These are phyloP conservation scores for Eutrema salsugineum DNA, from an alignment of 441 rosid species.

Conservation along the genomic window DNA sequence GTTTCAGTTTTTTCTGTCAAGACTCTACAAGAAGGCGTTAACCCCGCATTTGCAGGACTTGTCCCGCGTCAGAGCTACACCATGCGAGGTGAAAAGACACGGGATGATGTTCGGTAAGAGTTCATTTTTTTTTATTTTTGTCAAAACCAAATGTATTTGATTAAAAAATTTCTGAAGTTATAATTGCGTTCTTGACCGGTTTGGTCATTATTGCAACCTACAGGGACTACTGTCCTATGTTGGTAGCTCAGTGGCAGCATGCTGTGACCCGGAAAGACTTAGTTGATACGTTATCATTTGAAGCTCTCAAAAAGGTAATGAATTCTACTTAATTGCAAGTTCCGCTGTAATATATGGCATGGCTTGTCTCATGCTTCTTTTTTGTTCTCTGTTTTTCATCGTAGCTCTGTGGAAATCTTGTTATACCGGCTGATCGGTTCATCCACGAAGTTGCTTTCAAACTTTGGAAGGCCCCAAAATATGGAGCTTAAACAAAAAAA, in stretches of 20 bases:
- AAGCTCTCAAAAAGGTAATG: slow-evolving; percentile 71
- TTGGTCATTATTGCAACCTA: slow-evolving; percentile 21
- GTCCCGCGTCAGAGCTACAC: slow-evolving; percentile 79
- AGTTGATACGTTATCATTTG: slow-evolving; percentile 56
- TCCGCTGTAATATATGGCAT: background rate
- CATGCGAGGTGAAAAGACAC: slow-evolving; percentile 65
- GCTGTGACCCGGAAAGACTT: slow-evolving; percentile 79
- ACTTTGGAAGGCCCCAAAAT: slow-evolving; percentile 97
- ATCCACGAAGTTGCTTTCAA: slow-evolving; percentile 93
- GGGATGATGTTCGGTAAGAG: slow-evolving; percentile 69
- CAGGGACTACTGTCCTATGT: slow-evolving; percentile 84
- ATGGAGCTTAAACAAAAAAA: slow-evolving; percentile 66
- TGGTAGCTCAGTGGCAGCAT: slow-evolving; percentile 85
- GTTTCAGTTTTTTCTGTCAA: slow-evolving; percentile 36
- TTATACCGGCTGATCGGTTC: slow-evolving; percentile 84
- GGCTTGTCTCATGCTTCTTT: background rate
- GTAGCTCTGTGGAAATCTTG: slow-evolving; percentile 75
- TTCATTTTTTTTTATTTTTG: background rate
- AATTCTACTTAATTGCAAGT: background rate
- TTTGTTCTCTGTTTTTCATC: background rate
- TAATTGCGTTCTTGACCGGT: slow-evolving; percentile 1
- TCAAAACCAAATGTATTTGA: background rate
- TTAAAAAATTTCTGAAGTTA: background rate
- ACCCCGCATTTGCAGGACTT: slow-evolving; percentile 41
- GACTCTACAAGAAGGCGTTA: slow-evolving; percentile 29